Base-by-base conservation (phyloP, 2,329 filamentous ascomycete species). In the Epichloe gansuensis region DNA sequence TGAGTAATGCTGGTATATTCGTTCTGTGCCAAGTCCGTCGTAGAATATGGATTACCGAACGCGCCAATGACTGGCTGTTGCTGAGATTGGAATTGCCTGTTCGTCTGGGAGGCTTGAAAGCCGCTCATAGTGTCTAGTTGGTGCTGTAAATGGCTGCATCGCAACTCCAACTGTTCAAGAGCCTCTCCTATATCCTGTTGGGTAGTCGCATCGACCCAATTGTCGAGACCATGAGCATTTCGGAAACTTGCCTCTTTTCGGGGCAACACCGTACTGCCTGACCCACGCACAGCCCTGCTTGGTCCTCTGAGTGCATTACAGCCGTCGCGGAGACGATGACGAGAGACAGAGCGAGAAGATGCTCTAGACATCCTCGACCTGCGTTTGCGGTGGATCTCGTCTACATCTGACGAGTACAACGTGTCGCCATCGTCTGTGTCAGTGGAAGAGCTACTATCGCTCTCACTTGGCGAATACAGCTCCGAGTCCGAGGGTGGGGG, bases 161-260 rank as follows among this genome's bases (percentile, higher is more conserved):
- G 45, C 28, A 48, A 49, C 37, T 54, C 53, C 15, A 54, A 41
- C 25, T 54, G 34, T 8, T 46, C 46, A 49, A 54, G 35, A n/a
- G 46, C 45, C n/a, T 52, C 17, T 4, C 13, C 41, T 17, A 49
- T 17, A 38, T 54, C 50, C 28, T 46, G 34, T 47, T 52, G 50
- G 15, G 7, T 25, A 34, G 12, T 25, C 12, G 41, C 35, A 39
- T 35, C 42, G 3, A 1, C 12, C 5, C 37, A 23, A 15, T 42
- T 47, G 12, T 15, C n/a, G 42, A n/a, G 7, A 17, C 11, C 35
- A 21, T 38, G 9, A n/a, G 34, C 49, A 9, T 15, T 38, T 21
- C 9, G 35, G 17, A 5, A 17, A 25, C 17, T 25, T 21, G 39
- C 25, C n/a, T 23, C 48, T 21, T n/a, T 41, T 5, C 4, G 38